phyloP scores from a whole-genome alignment of 495 filamentous ascomycete species.

The Geoglossum glabrum region DNA sequence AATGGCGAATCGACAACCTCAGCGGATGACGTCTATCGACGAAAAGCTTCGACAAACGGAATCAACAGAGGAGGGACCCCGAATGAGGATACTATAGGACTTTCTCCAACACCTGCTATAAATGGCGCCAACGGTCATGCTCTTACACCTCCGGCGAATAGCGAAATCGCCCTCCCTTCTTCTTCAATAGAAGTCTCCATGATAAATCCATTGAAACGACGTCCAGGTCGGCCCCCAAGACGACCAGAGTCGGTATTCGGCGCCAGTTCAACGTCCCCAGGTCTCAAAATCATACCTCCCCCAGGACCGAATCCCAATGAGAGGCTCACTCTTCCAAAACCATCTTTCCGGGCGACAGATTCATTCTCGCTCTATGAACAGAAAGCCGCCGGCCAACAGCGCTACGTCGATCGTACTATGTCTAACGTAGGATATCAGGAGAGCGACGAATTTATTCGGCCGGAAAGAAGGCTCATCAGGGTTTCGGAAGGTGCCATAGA shows the following conservation, averaged over 20 bases:
- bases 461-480: constrained; percentile 58
- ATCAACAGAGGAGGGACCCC: background rate
- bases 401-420: constrained; percentile 80
- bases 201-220: constrained; percentile 27
- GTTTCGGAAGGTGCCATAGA: constrained; percentile 57
- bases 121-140: background rate
- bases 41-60: background rate
- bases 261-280: constrained; percentile 28
- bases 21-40: background rate
- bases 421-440: constrained; percentile 88
- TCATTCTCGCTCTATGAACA: constrained; percentile 42
- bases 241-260: constrained; percentile 27
- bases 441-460: constrained; percentile 66
- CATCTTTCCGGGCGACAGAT: constrained; percentile 34
- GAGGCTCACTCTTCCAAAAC: constrained; percentile 42
- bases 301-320: constrained; percentile 49
- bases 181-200: constrained; percentile 3
- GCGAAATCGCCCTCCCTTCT: background rate
- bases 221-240: constrained; percentile 40
- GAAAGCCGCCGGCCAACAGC: constrained; percentile 36
- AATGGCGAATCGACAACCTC: constrained; percentile 10
- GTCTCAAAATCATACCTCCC: constrained; percentile 34
- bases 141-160: background rate
- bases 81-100: background rate
- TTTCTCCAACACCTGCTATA: background rate